A percentile compares a stretch with the other conserved stretches of the same genome.
These are phyloP conservation scores for Geranomyces variabilis DNA, from an alignment of 192 early-diverging fungal genomes.

Conservation along the genomic window DNA sequence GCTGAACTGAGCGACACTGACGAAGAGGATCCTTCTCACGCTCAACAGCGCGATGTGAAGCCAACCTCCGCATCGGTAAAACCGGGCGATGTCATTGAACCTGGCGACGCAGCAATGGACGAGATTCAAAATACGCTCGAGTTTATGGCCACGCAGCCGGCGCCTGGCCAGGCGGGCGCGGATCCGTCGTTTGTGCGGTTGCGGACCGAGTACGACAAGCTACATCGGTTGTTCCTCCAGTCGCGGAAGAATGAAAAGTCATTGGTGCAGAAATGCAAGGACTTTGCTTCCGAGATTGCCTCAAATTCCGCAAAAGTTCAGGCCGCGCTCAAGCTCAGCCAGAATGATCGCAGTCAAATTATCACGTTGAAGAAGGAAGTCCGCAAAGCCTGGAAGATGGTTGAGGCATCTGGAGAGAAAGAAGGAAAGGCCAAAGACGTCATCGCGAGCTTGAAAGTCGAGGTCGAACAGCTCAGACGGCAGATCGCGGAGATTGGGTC, in stretches of 20 bases:
- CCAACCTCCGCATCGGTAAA: conserved; percentile 8
- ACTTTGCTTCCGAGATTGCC: conserved; percentile 49
- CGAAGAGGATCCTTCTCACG: conserved; percentile 20
- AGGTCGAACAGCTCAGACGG: conserved; percentile 38
- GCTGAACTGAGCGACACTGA: conserved; percentile 15
- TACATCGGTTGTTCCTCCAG: conserved; percentile 52
- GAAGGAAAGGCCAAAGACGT: conserved; percentile 49
- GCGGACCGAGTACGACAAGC: conserved; percentile 52
- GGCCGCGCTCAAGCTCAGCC: conserved; percentile 50
- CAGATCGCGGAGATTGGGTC: conserved; percentile 22
- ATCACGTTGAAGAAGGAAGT: conserved; percentile 56
- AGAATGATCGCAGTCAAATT: conserved; percentile 50
- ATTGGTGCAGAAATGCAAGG: conserved; percentile 51
- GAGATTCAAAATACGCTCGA: conserved; percentile 39
- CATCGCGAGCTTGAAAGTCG: conserved; percentile 49
- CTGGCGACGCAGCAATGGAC: neutral
- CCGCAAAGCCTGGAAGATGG: conserved; percentile 60
- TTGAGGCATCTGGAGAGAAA: conserved; percentile 52
- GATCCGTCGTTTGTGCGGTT: conserved; percentile 37
- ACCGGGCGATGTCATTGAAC: neutral
- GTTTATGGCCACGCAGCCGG: conserved; percentile 27
- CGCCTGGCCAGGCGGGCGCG: conserved; percentile 4
- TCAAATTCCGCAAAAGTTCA: conserved; percentile 56
- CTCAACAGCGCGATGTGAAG: neutral
- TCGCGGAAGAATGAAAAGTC: conserved; percentile 54